A percentile compares a stretch with the other conserved stretches of the same genome.
phyloP scores from a whole-genome alignment of 169 alveolate genomes.

The Eimeria acervulina region DNA sequence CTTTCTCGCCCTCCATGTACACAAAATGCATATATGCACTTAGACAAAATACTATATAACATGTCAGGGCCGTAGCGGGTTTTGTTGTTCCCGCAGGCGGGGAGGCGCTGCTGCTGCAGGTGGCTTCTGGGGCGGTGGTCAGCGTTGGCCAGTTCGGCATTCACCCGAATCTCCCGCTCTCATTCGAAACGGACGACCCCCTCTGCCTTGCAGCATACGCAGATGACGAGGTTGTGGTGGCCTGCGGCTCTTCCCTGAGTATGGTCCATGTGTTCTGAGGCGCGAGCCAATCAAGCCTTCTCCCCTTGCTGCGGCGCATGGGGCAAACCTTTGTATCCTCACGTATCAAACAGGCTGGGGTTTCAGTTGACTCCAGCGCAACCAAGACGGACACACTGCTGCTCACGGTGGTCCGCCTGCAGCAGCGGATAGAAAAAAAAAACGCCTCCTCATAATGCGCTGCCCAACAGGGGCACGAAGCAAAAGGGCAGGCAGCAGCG shows the following conservation, averaged over 20 bases:
- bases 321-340: background rate
- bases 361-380: background rate
- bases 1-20: no score
- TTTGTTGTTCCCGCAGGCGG: slow-evolving; percentile 45
- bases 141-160: slow-evolving; percentile 8
- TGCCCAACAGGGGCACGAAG: background rate
- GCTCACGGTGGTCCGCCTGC: background rate
- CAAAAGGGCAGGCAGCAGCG: background rate
- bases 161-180: slow-evolving; percentile 39
- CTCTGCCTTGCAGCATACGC: slow-evolving; percentile 33
- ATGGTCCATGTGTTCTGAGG: slow-evolving; percentile 26
- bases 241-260: slow-evolving; percentile 49
- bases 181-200: background rate
- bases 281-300: background rate
- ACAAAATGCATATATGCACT: no score
- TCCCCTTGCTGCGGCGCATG: background rate
- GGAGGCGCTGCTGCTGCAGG: slow-evolving; percentile 59
- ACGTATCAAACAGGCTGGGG: background rate
- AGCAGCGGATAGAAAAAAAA: background rate
- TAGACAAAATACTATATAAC: no score
- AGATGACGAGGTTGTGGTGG: slow-evolving; percentile 42
- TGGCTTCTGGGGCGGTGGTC: slow-evolving; percentile 6
- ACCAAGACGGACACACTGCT: background rate
- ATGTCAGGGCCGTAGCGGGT: background rate
- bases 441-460: background rate